phyloP scores from a whole-genome alignment of 2,329 filamentous ascomycete species.

The Penicillium sp. region DNA sequence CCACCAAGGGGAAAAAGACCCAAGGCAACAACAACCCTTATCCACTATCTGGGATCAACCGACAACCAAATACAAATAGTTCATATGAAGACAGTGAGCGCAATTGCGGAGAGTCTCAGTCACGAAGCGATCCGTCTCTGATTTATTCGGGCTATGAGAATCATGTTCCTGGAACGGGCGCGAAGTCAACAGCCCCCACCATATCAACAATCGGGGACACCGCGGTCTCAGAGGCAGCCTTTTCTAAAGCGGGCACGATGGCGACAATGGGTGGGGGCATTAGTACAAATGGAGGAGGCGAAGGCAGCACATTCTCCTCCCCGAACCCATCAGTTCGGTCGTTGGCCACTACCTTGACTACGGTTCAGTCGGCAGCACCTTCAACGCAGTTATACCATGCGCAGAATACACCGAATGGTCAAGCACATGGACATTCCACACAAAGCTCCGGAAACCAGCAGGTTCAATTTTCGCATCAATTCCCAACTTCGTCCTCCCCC shows the following conservation, averaged over 20 bases:
- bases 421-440: constrained; percentile 35
- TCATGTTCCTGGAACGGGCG: constrained; percentile 61
- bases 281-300: constrained; percentile 66
- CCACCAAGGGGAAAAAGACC: constrained; percentile 51
- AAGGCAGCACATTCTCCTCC: constrained; percentile 64
- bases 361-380: constrained; percentile 62
- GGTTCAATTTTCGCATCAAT: constrained; percentile 61
- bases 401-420: constrained; percentile 32
- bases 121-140: constrained; percentile 59
- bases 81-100: constrained; percentile 52
- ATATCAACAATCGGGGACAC: constrained; percentile 81
- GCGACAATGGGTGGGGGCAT: constrained; percentile 62
- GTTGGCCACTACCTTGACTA: constrained; percentile 65
- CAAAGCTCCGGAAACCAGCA: constrained; percentile 40
- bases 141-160: constrained; percentile 62
- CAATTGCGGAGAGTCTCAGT: constrained; percentile 55
- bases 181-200: constrained; percentile 74
- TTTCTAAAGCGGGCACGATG: constrained; percentile 78
- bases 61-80: constrained; percentile 44
- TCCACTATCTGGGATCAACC: constrained; percentile 68
- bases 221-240: constrained; percentile 69
- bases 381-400: constrained; percentile 47
- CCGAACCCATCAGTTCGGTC: constrained; percentile 65
- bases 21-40: constrained; percentile 84
- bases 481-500: constrained; percentile 52